Evolutionary conservation across 2,329 filamentous ascomycete genomes (phyloP).

Genomic region (Coccinonectria pachysandricola): DNA sequence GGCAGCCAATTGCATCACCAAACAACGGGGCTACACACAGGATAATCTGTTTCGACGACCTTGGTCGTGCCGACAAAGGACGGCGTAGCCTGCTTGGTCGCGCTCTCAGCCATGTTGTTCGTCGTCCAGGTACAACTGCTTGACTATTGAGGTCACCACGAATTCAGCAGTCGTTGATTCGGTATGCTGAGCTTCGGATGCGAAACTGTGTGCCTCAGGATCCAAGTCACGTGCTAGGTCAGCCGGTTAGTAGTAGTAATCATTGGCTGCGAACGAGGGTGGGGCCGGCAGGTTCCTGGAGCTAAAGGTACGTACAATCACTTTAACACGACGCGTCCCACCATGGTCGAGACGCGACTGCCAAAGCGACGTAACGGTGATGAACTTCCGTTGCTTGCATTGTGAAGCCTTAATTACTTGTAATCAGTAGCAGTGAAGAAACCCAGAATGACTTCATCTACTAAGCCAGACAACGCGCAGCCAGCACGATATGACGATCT

Average conservation of each 20-base stretch:
- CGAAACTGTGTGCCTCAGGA: conserved; percentile 21
- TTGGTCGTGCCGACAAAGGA: conserved; percentile 47
- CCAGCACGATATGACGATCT: conserved; percentile 46
- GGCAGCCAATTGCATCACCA: conserved; percentile 8
- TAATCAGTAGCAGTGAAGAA: too few species aligned
- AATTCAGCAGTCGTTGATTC: conserved; percentile 16
- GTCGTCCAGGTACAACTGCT: too few species aligned
- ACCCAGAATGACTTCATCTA: conserved; percentile 15
- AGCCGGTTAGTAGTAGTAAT: conserved; percentile 6
- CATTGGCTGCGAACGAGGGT: conserved; percentile 10
- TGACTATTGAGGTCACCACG: too few species aligned
- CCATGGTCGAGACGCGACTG: neutral
- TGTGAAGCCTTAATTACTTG: too few species aligned
- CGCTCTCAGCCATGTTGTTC: conserved; percentile 30
- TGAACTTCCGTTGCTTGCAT: too few species aligned
- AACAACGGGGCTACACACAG: conserved; percentile 51
- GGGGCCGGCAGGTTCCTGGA: conserved; percentile 1
- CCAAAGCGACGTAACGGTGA: too few species aligned
- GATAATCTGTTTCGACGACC: conserved; percentile 72
- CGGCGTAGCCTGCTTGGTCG: conserved; percentile 26
- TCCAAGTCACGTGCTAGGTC: conserved; percentile 20
- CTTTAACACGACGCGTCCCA: neutral
- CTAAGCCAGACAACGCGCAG: conserved; percentile 6
- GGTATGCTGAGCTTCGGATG: conserved; percentile 15
- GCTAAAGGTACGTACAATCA: neutral